Conservation (phyloP, 805 yeast species). For the Cyberlindnera saturnus region DNA sequence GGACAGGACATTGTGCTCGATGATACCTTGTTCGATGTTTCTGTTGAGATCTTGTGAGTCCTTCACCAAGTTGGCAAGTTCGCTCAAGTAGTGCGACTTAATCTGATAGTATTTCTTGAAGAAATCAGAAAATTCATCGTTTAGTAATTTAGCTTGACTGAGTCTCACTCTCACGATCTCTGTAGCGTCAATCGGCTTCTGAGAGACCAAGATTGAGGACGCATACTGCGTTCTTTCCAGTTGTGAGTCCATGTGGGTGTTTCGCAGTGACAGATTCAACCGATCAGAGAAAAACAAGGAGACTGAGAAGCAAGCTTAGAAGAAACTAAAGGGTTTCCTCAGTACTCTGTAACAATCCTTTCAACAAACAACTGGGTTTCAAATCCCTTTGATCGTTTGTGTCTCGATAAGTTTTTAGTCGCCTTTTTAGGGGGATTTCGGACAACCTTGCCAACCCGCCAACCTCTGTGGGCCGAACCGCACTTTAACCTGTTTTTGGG, state of each 20-base stretch:
- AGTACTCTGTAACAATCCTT: too few species aligned
- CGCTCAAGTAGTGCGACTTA: conserved; percentile 18
- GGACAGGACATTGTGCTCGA: conserved; percentile 35
- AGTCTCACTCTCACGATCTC: conserved; percentile 54
- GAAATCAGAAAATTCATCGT: conserved; percentile 57
- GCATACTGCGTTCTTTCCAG: conserved; percentile 32
- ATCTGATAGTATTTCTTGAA: conserved; percentile 37
- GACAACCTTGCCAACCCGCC: too few species aligned
- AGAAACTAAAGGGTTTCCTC: too few species aligned
- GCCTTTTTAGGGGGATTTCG: too few species aligned
- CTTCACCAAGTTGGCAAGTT: conserved; percentile 17
- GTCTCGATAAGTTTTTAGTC: too few species aligned
- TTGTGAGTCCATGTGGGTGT: conserved; percentile 3
- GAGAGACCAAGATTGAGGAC: conserved; percentile 34
- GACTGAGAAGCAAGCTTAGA: too few species aligned
- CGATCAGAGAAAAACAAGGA: too few species aligned
- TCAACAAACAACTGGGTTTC: too few species aligned
- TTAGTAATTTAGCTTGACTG: conserved; percentile 46
- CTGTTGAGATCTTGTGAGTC: conserved; percentile 26
- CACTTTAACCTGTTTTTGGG: too few species aligned
- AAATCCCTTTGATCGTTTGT: too few species aligned
- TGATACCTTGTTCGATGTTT: conserved; percentile 26
- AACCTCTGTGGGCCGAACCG: too few species aligned
- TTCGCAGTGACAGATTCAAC: not conserved
- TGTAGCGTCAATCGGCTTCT: conserved; percentile 53